Percentiles rank a stretch among this genome's conserved stretches.
Conservation (phyloP, 2,329 filamentous ascomycete species). For the Fusarium miscanthi region DNA sequence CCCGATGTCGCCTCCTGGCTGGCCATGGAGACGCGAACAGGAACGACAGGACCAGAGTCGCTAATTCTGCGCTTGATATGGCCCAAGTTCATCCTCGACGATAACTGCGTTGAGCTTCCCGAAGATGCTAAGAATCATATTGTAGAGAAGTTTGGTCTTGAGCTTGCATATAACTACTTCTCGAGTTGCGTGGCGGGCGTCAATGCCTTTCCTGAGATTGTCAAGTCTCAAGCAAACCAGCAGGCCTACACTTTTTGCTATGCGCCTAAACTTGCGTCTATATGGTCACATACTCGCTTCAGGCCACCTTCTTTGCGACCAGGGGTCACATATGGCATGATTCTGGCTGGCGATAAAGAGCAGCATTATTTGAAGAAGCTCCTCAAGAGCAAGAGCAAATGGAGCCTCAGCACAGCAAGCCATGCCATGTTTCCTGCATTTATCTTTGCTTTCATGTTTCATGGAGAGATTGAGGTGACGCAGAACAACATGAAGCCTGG, state of each 20-base stretch:
- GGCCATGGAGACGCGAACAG: slow-evolving; percentile 26
- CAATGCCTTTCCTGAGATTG: slow-evolving; percentile 38
- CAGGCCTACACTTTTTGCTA: slow-evolving; percentile 51
- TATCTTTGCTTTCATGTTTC: slow-evolving; percentile 49
- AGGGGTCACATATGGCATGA: slow-evolving; percentile 46
- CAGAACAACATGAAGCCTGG: slow-evolving; percentile 48
- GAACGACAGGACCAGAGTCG: slow-evolving; percentile 24
- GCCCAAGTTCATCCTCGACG: slow-evolving; percentile 38
- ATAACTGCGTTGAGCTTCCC: slow-evolving; percentile 43
- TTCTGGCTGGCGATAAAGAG: slow-evolving; percentile 47
- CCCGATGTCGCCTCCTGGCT: slow-evolving; percentile 40
- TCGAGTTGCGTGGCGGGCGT: slow-evolving; percentile 51
- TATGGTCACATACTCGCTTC: slow-evolving; percentile 50
- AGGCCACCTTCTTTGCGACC: slow-evolving; percentile 8
- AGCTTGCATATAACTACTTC: slow-evolving; percentile 49
- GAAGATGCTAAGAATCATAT: slow-evolving; percentile 32
- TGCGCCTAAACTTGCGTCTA: slow-evolving; percentile 52
- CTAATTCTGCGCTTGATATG: slow-evolving; percentile 49
- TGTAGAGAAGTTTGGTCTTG: slow-evolving; percentile 45
- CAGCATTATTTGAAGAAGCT: slow-evolving; percentile 36
- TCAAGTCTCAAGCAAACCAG: slow-evolving; percentile 2
- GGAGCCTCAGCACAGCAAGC: slow-evolving; percentile 43
- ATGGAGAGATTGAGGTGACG: slow-evolving; percentile 49
- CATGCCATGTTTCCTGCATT: slow-evolving; percentile 53
- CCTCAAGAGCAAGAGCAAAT: slow-evolving; percentile 43